These are phyloP conservation scores for Penicillium janthinellum DNA, from an alignment of 2,329 filamentous ascomycete species.

Conservation along the genomic window DNA sequence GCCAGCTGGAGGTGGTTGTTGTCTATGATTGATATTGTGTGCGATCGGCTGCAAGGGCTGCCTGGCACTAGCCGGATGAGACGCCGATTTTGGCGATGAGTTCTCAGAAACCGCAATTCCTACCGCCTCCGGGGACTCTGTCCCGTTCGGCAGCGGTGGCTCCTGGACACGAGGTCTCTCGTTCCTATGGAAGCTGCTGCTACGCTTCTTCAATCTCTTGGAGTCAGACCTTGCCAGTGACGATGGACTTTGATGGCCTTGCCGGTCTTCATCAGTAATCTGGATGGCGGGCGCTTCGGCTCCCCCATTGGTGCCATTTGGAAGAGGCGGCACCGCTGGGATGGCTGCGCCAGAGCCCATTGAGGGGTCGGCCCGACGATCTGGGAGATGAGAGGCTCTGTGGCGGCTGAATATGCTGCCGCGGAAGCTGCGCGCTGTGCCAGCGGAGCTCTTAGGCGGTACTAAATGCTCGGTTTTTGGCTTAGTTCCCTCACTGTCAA, in stretches of 20 bases:
- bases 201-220: constrained; percentile 36
- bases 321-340: constrained; percentile 26
- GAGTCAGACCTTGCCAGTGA: constrained; percentile 36
- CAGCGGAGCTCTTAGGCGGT: constrained; percentile 69
- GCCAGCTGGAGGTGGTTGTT: constrained; percentile 37
- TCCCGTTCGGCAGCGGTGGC: constrained; percentile 27
- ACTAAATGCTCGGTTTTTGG: constrained; percentile 48
- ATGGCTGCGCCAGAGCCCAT: constrained; percentile 24
- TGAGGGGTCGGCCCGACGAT: constrained; percentile 48
- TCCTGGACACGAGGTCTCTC: constrained; percentile 28
- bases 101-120: constrained; percentile 34
- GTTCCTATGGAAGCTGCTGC: constrained; percentile 34
- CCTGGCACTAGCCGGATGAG: constrained; percentile 30
- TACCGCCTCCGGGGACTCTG: constrained; percentile 28
- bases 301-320: constrained; percentile 23
- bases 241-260: constrained; percentile 30
- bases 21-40: constrained; percentile 42
- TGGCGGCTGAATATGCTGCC: constrained; percentile 77
- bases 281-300: constrained; percentile 69
- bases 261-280: constrained; percentile 65
- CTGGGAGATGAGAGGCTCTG: constrained; percentile 49
- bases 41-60: constrained; percentile 37
- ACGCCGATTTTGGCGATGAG: constrained; percentile 18
- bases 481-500: constrained; percentile 31
- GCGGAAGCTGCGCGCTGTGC: constrained; percentile 68